phyloP scores from a whole-genome alignment of 805 yeast species.

The Saturnispora besseyi region DNA sequence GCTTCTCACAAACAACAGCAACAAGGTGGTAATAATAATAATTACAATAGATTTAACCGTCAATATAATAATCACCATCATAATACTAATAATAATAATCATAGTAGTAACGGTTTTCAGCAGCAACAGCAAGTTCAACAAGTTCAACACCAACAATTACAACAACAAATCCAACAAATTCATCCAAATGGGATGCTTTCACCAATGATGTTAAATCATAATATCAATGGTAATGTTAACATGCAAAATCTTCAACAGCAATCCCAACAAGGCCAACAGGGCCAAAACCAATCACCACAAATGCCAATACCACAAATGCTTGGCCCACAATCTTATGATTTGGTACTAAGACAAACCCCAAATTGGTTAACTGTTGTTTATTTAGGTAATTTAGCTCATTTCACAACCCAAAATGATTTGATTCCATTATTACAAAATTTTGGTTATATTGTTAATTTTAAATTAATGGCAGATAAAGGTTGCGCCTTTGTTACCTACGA shows the following conservation, averaged over 20 bases:
- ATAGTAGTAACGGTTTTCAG: conserved; percentile 6
- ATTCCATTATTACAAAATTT: conserved; percentile 67
- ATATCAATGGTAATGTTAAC: not conserved
- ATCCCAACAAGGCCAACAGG: not conserved
- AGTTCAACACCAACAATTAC: conserved; percentile 4
- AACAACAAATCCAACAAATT: not conserved
- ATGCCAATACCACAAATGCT: conserved; percentile 9
- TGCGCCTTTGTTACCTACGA: conserved; percentile 87
- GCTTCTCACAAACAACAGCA: conserved; percentile 59
- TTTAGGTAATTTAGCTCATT: conserved; percentile 76
- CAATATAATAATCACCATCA: conserved; percentile 10
- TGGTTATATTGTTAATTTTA: conserved; percentile 76
- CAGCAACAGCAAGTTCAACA: conserved; percentile 14
- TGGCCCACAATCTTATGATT: conserved; percentile 42
- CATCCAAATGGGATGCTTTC: conserved; percentile 2
- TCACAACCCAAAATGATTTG: conserved; percentile 62
- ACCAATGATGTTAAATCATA: conserved; percentile 2
- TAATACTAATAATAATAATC: conserved; percentile 14
- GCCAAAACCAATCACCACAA: not conserved
- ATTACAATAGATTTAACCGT: conserved; percentile 12
- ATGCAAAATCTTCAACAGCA: not conserved
- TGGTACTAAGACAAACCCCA: conserved; percentile 70
- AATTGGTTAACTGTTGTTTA: conserved; percentile 81
- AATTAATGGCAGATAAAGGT: conserved; percentile 71
- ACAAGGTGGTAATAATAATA: conserved; percentile 4